A percentile compares a stretch with the other conserved stretches of the same genome.
Conservation (phyloP, 495 filamentous ascomycete species). For the Viridothelium virens region DNA sequence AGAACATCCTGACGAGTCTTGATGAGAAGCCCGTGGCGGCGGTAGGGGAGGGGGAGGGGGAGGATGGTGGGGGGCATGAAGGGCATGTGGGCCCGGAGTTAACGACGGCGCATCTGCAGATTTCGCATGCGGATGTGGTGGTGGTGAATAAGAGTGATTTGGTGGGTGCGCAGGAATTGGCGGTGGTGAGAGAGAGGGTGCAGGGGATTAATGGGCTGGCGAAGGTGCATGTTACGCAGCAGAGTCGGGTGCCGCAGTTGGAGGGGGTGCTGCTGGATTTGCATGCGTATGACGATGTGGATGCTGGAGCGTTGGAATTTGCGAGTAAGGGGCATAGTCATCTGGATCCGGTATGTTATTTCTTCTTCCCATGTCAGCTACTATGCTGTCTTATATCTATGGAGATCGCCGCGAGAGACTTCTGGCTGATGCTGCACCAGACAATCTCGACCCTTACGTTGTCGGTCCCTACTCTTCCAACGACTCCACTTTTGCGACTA, state of each 20-base stretch:
- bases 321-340: conserved; percentile 50
- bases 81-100: conserved; percentile 56
- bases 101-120: conserved; percentile 90
- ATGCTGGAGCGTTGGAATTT: conserved; percentile 50
- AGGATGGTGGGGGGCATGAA: conserved; percentile 37
- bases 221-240: conserved; percentile 70
- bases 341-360: conserved; percentile 63
- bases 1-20: conserved; percentile 74
- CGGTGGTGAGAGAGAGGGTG: conserved; percentile 57
- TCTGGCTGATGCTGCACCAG: conserved; percentile 34
- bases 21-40: conserved; percentile 59
- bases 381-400: background rate
- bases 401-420: background rate
- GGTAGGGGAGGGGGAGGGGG: conserved; percentile 27
- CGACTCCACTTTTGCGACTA: conserved; percentile 48
- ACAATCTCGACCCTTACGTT: conserved; percentile 82
- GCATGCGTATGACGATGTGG: conserved; percentile 82
- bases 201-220: conserved; percentile 83
- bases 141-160: conserved; percentile 92
- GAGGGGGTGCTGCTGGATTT: conserved; percentile 82
- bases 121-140: conserved; percentile 93
- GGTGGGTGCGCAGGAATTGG: conserved; percentile 61
- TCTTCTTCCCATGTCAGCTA: background rate
- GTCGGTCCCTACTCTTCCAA: conserved; percentile 48
- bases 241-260: conserved; percentile 69